Evolutionary conservation across 805 yeast species (phyloP).

Genomic region (Starmerella floris): DNA sequence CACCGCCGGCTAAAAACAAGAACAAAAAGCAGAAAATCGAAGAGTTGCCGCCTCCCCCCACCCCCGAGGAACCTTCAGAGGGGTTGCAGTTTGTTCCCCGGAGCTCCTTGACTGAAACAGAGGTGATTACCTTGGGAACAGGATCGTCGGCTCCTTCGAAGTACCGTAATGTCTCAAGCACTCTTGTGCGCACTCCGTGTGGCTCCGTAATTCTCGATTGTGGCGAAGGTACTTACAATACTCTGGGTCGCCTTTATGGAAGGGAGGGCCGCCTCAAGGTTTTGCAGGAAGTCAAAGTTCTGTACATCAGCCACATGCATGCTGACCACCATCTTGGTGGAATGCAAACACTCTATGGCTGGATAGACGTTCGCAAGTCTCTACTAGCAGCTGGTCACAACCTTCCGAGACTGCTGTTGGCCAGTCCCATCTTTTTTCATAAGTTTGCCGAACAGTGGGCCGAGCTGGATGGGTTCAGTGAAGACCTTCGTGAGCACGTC

Average conservation of each 20-base stretch:
- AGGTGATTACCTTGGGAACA: constrained; percentile 71
- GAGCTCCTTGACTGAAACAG: constrained; percentile 26
- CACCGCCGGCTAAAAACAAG: not conserved
- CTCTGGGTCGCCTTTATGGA: constrained; percentile 50
- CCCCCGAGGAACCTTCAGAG: not conserved
- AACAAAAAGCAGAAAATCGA: not conserved
- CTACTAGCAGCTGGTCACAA: not conserved
- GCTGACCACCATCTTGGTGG: constrained; percentile 95
- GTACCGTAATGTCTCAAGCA: constrained; percentile 73
- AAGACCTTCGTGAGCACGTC: constrained; percentile 32
- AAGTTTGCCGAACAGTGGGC: constrained; percentile 60
- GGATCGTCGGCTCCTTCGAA: constrained; percentile 84
- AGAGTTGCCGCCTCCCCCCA: not conserved
- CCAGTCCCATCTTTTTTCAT: constrained; percentile 64
- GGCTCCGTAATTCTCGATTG: constrained; percentile 60
- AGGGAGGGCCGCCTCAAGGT: constrained; percentile 32
- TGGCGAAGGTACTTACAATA: constrained; percentile 86
- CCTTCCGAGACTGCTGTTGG: constrained; percentile 35
- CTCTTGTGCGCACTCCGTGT: constrained; percentile 57
- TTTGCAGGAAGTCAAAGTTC: constrained; percentile 47
- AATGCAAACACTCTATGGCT: constrained; percentile 50
- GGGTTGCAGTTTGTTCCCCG: not conserved
- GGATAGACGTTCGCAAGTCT: constrained; percentile 31
- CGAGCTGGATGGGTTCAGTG: constrained; percentile 10
- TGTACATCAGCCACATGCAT: constrained; percentile 79